Evolutionary conservation across 257 asterid genomes (phyloP), one percentile per base, ranked within the genome.

Genomic region (Parsonsia alboflavescens): DNA sequence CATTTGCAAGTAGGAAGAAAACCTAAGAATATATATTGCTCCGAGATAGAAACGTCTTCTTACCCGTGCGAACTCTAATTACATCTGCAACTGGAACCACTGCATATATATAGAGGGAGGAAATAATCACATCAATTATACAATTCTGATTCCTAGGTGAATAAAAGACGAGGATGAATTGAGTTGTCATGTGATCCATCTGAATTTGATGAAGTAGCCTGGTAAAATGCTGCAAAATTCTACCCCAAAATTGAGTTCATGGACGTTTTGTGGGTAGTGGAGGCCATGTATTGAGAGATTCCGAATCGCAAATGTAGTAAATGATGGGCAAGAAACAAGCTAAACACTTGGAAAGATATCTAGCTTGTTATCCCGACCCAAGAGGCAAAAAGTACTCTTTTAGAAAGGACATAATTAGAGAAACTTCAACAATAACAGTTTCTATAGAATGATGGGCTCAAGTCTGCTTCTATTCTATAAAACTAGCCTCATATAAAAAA

Each of bases 51-150:
- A 21, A 61, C 5, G 42, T 19, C 39, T 13, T 50, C 81, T 80
- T 84, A 91, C 98, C 97, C 50, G 98, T 93, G 73, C 98, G 97
- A 77, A 93, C 88, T 83, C 98, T 90, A 53, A 93, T 85, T 50
- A 93, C 82, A 71, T 93, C 97, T 58, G 96, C 78, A 36, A 93
- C 90, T 4, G 97, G 98, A 70, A 77, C 77, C 93, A 93, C 98
- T 93, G 96, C 93, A 82, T 76, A 42, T 33, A 33, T 33, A 33
- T 33, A 33, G 39, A 33, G 74, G 72, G 73, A 26, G 76, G 70
- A n/a, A 84, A 26, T 50, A 54, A 77, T 30, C 70, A 68, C 17
- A 45, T n/a, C 73, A 75, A 28, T 33, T 48, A 46, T 9, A 30
- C 66, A 56, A 15, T 21, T 24, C 9, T 22, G 49, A 54, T 21